These are phyloP conservation scores for Spatholobus suberectus DNA, from an alignment of 306 rosid genomes.

Conservation along the genomic window DNA sequence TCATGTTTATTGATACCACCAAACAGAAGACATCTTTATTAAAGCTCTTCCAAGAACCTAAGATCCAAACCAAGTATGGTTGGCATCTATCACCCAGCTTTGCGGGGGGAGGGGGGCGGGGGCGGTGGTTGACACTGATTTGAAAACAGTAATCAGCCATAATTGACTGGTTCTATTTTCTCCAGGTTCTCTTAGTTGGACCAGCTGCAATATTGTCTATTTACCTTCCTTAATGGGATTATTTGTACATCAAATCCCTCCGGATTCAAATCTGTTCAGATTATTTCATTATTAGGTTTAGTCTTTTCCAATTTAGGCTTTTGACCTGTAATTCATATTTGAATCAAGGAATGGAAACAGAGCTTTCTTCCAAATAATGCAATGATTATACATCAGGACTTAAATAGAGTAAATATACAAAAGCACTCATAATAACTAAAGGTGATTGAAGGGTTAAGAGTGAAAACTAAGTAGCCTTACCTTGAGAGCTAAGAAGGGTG, in stretches of 20 bases:
- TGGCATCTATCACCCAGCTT: background rate
- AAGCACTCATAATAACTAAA: slow-evolving; percentile 15
- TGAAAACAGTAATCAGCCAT: too few species aligned
- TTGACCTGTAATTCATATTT: background rate
- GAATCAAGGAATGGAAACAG: background rate
- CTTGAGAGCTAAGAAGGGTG: slow-evolving; percentile 26
- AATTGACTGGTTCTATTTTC: too few species aligned
- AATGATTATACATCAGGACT: slow-evolving; percentile 28
- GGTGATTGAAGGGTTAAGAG: slow-evolving; percentile 4
- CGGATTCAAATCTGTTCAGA: background rate
- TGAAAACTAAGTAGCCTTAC: background rate
- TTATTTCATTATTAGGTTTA: background rate
- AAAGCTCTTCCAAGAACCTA: too few species aligned
- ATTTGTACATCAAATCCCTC: background rate
- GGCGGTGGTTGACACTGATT: background rate
- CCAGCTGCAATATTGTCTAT: background rate
- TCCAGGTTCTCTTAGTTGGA: background rate
- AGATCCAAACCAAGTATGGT: background rate
- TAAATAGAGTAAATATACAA: slow-evolving; percentile 13
- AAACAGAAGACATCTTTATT: too few species aligned
- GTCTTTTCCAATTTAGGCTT: background rate
- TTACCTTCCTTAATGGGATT: background rate
- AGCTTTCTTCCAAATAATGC: background rate
- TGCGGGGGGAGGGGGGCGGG: too few species aligned
- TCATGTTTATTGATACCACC: background rate